Conservation (phyloP, 768 basidiomycete genomes). For the Naganishia onofrii region DNA sequence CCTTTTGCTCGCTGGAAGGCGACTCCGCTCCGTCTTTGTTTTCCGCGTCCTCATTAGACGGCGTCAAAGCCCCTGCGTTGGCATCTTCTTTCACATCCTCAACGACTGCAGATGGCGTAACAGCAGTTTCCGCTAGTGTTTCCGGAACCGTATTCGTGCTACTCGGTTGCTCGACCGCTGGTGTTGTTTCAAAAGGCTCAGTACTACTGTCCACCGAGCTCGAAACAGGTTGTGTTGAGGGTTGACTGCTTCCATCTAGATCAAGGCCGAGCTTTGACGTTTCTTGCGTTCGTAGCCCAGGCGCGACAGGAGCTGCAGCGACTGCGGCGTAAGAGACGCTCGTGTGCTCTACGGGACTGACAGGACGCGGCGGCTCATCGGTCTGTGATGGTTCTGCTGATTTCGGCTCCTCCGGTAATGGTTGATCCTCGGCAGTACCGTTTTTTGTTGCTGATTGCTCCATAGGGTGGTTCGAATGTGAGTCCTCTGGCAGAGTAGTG, state of each 20-base stretch:
- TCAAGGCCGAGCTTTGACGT: slow-evolving; percentile 15
- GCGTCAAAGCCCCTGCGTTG: neutral
- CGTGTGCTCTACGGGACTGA: neutral
- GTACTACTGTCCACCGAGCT: neutral
- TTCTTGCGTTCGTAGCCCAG: neutral
- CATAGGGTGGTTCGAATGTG: neutral
- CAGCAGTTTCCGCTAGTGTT: neutral
- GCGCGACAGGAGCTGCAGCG: neutral
- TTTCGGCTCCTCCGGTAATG: neutral
- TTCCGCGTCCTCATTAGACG: neutral
- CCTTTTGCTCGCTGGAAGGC: slow-evolving; percentile 1
- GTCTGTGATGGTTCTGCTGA: neutral
- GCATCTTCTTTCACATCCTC: neutral
- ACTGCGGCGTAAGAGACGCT: slow-evolving; percentile 1
- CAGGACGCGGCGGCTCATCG: neutral
- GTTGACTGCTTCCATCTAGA: neutral
- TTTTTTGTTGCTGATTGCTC: neutral
- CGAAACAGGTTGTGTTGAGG: neutral
- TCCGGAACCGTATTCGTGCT: too few species aligned
- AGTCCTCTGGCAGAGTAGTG: neutral
- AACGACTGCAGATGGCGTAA: neutral
- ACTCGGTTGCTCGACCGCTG: neutral
- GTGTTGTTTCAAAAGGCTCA: neutral
- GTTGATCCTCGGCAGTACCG: neutral
- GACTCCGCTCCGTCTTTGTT: slow-evolving; percentile 1